These are phyloP conservation scores for Colletotrichum gloeosporioides DNA, from an alignment of 2,329 filamentous ascomycete species.

Conservation along the genomic window DNA sequence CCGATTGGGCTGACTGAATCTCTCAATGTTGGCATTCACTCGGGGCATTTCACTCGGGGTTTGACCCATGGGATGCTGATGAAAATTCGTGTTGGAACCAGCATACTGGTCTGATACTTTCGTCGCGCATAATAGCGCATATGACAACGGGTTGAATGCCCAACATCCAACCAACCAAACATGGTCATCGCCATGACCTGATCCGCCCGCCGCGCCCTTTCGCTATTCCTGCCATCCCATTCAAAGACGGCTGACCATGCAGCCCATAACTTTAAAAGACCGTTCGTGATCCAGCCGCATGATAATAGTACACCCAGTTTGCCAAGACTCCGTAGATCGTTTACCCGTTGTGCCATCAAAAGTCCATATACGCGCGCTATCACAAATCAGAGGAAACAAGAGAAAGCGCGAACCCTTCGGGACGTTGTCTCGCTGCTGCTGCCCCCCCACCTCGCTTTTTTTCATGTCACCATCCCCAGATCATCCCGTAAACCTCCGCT, in stretches of 20 bases:
- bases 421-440: background rate
- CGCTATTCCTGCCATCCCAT: background rate
- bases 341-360: background rate
- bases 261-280: background rate
- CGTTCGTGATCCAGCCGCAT: background rate
- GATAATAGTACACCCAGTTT: conserved; percentile 26
- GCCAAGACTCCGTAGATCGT: background rate
- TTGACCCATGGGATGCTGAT: background rate
- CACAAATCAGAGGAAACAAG: background rate
- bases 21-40: background rate
- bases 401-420: background rate
- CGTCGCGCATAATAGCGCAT: background rate
- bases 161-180: background rate
- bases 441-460: background rate
- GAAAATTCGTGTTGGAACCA: background rate
- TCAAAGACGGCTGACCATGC: background rate
- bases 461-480: background rate
- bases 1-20: background rate
- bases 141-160: background rate
- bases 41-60: background rate
- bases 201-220: background rate
- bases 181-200: background rate
- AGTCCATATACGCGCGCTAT: background rate
- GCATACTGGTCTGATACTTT: background rate
- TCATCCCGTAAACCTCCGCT: background rate